Conservation (phyloP, 495 filamentous ascomycete species). For the Massariosphaeria phaeospora region DNA sequence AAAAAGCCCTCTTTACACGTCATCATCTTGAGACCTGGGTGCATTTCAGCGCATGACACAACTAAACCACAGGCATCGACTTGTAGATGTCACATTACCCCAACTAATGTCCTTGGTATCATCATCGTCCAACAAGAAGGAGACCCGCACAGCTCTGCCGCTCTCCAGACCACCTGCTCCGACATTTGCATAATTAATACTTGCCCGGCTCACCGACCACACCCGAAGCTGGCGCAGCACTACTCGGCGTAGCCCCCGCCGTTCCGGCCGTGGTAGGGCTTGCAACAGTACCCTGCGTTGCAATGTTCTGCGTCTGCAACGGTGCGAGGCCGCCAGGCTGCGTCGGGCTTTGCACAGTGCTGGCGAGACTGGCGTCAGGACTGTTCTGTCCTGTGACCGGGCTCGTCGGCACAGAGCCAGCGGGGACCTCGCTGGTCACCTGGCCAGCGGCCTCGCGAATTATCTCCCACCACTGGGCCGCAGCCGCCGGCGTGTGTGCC, state of each 20-base stretch:
- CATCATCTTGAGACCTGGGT: too few relatives aligned
- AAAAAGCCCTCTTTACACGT: too few relatives aligned
- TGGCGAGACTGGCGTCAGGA: constrained; percentile 22
- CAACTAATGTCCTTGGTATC: too few relatives aligned
- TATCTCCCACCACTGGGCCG: constrained; percentile 75
- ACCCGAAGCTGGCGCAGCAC: constrained; percentile 14
- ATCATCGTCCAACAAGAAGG: too few relatives aligned
- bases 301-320: constrained; percentile 40
- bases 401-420: constrained; percentile 28
- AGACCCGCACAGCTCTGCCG: too few relatives aligned
- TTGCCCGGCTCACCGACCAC: constrained; percentile 25
- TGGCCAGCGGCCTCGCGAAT: constrained; percentile 46
- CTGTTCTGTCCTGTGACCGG: constrained; percentile 8
- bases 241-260: constrained; percentile 6
- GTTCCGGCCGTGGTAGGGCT: constrained; percentile 11
- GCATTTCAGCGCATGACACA: too few relatives aligned
- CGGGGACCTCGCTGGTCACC: constrained; percentile 33
- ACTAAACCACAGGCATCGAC: too few relatives aligned
- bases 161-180: too few relatives aligned
- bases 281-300: constrained; percentile 8
- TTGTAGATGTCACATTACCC: too few relatives aligned
- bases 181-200: constrained; percentile 8
- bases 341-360: constrained; percentile 18
- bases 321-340: constrained; percentile 33
- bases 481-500: constrained; percentile 68